Percentiles rank a stretch among this genome's conserved stretches.
Conservation (phyloP, 2,329 filamentous ascomycete genomes). For the Verticillium longisporum region DNA sequence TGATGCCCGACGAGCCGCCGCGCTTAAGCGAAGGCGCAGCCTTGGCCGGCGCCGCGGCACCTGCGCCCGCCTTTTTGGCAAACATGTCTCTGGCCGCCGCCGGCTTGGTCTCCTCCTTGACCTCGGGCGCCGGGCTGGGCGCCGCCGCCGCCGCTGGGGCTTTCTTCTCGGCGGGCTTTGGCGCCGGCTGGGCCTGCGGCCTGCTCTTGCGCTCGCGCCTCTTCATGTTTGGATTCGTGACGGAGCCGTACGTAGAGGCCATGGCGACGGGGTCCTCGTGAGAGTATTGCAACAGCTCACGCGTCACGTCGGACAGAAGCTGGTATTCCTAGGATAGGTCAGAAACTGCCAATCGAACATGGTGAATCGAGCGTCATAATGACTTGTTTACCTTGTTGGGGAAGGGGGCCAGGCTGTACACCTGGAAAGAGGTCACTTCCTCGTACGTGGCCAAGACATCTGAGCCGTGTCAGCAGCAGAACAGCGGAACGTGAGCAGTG, state of each 20-base stretch:
- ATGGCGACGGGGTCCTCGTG: constrained; percentile 53
- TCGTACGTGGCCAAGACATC: constrained; percentile 63
- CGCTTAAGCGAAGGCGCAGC: constrained; percentile 41
- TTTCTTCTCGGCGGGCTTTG: constrained; percentile 25
- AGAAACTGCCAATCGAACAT: background rate
- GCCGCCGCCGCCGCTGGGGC: constrained; percentile 14
- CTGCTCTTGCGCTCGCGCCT: constrained; percentile 35
- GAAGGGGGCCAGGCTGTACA: constrained; percentile 77
- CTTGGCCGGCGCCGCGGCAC: constrained; percentile 14
- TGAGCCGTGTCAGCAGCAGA: constrained; percentile 24
- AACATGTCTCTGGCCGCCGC: constrained; percentile 29
- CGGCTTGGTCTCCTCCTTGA: constrained; percentile 28
- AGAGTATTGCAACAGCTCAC: constrained; percentile 51
- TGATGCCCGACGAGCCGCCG: constrained; percentile 54
- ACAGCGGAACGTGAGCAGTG: background rate
- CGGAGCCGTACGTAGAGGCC: constrained; percentile 62
- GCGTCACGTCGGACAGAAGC: constrained; percentile 61
- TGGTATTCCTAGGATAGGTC: constrained; percentile 48
- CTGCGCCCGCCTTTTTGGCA: constrained; percentile 16
- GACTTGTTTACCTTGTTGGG: constrained; percentile 50
- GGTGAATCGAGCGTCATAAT: background rate
- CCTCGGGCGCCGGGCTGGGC: constrained; percentile 13
- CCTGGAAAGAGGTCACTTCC: constrained; percentile 69
- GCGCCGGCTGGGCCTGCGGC: constrained; percentile 16
- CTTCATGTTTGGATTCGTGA: constrained; percentile 64